A percentile compares a stretch with the other conserved stretches of the same genome.
These are phyloP conservation scores for Phytophthora ramorum DNA, from an alignment of 352 stramenopile genomes.

Conservation along the genomic window DNA sequence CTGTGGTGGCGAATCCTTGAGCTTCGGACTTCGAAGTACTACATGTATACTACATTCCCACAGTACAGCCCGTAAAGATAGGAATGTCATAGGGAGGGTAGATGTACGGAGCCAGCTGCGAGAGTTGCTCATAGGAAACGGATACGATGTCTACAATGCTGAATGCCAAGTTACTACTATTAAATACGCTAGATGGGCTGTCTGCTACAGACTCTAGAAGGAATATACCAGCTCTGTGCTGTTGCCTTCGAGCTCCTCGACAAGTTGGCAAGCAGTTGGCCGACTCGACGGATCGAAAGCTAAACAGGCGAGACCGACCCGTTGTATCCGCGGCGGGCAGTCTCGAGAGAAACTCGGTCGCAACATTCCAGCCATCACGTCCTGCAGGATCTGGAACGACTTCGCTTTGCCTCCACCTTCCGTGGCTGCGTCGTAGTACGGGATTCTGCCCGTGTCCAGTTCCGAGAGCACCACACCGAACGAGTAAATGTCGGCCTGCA, in stretches of 20 bases:
- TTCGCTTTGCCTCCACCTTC: slow-evolving; percentile 18
- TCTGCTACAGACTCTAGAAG: slow-evolving; percentile 5
- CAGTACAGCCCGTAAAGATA: not conserved
- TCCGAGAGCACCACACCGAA: slow-evolving; percentile 69
- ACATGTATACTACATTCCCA: not conserved
- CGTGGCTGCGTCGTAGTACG: slow-evolving; percentile 34
- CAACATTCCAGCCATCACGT: slow-evolving; percentile 47
- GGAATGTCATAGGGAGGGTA: not conserved
- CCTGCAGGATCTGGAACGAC: slow-evolving; percentile 50
- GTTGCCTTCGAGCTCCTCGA: slow-evolving; percentile 10
- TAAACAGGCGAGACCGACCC: slow-evolving; percentile 32
- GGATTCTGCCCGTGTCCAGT: slow-evolving; percentile 41
- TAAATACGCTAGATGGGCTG: not conserved
- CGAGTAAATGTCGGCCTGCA: slow-evolving; percentile 72
- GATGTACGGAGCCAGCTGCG: slow-evolving; percentile 7
- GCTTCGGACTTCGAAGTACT: not conserved
- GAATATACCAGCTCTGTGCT: not conserved
- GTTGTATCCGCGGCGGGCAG: slow-evolving; percentile 46
- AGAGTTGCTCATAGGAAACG: not conserved
- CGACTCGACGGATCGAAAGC: slow-evolving; percentile 7
- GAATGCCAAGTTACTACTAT: not conserved
- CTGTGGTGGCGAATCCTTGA: not conserved
- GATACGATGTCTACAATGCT: not conserved
- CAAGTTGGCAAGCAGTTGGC: slow-evolving; percentile 12
- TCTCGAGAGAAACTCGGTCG: slow-evolving; percentile 45